A percentile compares a stretch with the other conserved stretches of the same genome.
These are phyloP conservation scores for Turnera subulata DNA, from an alignment of 345 rosid genomes.

Conservation along the genomic window DNA sequence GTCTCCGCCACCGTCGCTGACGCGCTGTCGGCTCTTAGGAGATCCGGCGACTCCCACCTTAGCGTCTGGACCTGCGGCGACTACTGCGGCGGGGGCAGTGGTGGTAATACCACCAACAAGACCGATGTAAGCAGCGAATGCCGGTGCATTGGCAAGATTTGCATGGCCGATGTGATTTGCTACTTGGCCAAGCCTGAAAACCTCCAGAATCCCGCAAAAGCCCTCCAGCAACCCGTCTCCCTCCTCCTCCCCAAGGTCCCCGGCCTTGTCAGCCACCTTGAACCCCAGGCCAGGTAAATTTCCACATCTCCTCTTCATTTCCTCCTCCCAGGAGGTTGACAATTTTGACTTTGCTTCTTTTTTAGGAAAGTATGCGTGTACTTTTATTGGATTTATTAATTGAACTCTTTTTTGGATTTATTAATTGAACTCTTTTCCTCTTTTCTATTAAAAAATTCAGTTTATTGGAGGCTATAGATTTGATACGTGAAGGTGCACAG, in stretches of 20 bases:
- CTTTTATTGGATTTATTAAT: too few species aligned
- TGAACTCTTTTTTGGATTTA: not conserved
- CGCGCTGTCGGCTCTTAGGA: constrained; percentile 44
- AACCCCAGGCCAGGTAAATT: constrained; percentile 49
- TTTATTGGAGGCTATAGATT: constrained; percentile 51
- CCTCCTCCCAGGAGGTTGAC: too few species aligned
- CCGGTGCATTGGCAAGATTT: constrained; percentile 61
- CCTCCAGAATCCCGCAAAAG: constrained; percentile 31
- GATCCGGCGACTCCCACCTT: constrained; percentile 35
- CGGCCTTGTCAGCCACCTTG: constrained; percentile 43
- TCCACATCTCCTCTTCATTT: too few species aligned
- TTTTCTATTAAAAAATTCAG: constrained; percentile 32
- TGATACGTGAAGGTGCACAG: constrained; percentile 51
- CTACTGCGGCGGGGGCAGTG: not conserved
- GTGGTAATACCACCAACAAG: not conserved
- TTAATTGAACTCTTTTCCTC: too few species aligned
- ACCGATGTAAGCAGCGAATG: constrained; percentile 21
- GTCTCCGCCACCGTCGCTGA: constrained; percentile 53
- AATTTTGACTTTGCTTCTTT: too few species aligned
- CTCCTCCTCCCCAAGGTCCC: constrained; percentile 29
- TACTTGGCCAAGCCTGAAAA: constrained; percentile 50
- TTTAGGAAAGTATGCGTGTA: too few species aligned
- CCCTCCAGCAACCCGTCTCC: constrained; percentile 40
- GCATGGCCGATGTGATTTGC: constrained; percentile 58
- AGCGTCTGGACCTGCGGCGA: constrained; percentile 57